Evolutionary conservation across 768 basidiomycete genomes (phyloP), one percentile per base, ranked within the genome.

Genomic region (Lactarius hatsudake): DNA sequence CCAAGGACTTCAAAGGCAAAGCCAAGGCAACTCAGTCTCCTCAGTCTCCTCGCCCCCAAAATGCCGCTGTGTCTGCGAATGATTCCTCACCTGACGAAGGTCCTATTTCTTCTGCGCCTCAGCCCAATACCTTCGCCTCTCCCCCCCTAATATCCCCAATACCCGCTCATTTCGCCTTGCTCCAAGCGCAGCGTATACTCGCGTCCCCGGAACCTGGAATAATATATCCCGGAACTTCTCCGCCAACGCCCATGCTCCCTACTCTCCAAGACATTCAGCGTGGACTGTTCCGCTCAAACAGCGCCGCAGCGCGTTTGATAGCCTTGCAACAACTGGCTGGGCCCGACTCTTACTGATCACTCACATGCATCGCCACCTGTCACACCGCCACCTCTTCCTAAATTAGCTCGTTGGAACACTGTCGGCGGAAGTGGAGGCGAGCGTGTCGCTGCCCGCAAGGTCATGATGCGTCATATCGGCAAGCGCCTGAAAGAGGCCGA

Each of bases 251-350:
- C 20, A 75, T 86, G 72, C 76, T 90, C 42, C 93, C 93, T 0
- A 86, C 91, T 4, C 81, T 96, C 7, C 90, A 93, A 72, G 90
- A 89, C 26, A 79, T 96, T 43, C 88, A 88, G 74, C 85, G 81
- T 20, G 89, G 89, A 18, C 83, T 97, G 3, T 88, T 92, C 73
- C 88, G 95, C 23, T 96, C 95, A 2, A 95, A 96, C 75, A 96
- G 94, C 73, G 92, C 86, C 13, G 82, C 91, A n/a, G 91, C 90
- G 26, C 84, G 89, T 57, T 83, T 86, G 72, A 79, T 87, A 76
- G 94, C 94, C 5, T 86, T 96, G 85, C 87, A 87, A 69, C 95
- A 94, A 75, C 80, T 97, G 63, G 94, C 90, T 1, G 90, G 88
- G 32, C 82, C 83, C 58, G 90, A 91, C 68, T 79, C 82, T 5